A percentile compares a stretch with the other conserved stretches of the same genome.
phyloP scores from a whole-genome alignment of 306 rosid genomes.

The Acacia confusa region DNA sequence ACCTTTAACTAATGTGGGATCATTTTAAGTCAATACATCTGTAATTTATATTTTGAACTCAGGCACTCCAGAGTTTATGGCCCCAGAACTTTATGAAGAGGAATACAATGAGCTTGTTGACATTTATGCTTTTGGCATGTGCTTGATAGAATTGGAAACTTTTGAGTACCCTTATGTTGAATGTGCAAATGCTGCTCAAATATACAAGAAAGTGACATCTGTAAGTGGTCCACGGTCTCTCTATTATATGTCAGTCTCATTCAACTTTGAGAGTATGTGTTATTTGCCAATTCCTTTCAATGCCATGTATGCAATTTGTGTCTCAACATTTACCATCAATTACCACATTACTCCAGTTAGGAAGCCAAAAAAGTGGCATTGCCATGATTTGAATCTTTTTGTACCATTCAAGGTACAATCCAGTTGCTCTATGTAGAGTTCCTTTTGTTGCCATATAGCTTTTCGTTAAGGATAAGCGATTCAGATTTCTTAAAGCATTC shows the following conservation, averaged over 20 bases:
- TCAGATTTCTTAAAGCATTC: not conserved
- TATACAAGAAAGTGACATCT: conserved; percentile 94
- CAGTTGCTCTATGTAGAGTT: not conserved
- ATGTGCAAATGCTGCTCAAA: conserved; percentile 97
- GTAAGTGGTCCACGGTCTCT: conserved; percentile 49
- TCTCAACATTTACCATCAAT: conserved; percentile 15
- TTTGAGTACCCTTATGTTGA: conserved; percentile 90
- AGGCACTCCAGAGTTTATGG: conserved; percentile 99
- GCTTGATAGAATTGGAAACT: conserved; percentile 91
- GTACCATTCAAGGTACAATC: conserved; percentile 10
- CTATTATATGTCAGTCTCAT: conserved; percentile 16
- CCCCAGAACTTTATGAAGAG: conserved; percentile 96
- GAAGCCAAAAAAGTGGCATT: conserved; percentile 1
- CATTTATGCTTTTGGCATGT: conserved; percentile 98
- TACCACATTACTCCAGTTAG: not conserved
- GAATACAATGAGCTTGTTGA: conserved; percentile 96
- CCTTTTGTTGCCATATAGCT: conserved; percentile 1
- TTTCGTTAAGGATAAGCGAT: conserved; percentile 4
- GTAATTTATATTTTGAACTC: conserved; percentile 26
- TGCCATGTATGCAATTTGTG: not conserved
- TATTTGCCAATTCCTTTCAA: conserved; percentile 28
- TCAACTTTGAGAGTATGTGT: conserved; percentile 7
- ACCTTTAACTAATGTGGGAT: not conserved
- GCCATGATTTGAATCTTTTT: conserved; percentile 13
- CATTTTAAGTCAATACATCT: conserved; percentile 20